Conservation (phyloP, 2,329 filamentous ascomycete genomes). For the Aspergillus sp. region DNA sequence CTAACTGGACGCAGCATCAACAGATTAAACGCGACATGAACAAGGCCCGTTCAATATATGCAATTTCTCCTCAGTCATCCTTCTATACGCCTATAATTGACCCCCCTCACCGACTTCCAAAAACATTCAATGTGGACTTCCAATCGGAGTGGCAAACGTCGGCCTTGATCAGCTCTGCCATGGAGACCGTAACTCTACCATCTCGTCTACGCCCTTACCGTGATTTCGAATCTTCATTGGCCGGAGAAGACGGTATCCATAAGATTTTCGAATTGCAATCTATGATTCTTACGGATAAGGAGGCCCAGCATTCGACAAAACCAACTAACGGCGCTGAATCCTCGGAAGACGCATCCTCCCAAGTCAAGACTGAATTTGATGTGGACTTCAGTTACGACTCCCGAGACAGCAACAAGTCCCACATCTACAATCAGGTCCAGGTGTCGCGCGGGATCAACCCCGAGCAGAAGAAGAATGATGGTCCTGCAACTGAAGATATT, state of each 20-base stretch:
- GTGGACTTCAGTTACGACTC: constrained; percentile 34
- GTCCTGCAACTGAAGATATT: constrained; percentile 2
- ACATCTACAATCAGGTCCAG: constrained; percentile 32
- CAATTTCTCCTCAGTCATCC: constrained; percentile 64
- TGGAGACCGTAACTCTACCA: constrained; percentile 74
- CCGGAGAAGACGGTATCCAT: constrained; percentile 60
- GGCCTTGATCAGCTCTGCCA: constrained; percentile 64
- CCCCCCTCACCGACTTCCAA: constrained; percentile 51
- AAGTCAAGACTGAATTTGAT: constrained; percentile 27
- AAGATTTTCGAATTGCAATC: constrained; percentile 69
- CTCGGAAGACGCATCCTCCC: constrained; percentile 7
- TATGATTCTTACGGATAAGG: constrained; percentile 43
- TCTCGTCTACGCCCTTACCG: constrained; percentile 48
- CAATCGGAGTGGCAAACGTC: constrained; percentile 72
- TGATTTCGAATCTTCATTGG: constrained; percentile 43
- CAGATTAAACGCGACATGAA: constrained; percentile 63
- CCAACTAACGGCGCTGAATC: constrained; percentile 3
- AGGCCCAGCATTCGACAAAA: background rate
- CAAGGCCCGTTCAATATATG: constrained; percentile 62
- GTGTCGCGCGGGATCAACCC: constrained; percentile 23
- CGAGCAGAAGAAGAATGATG: constrained; percentile 6
- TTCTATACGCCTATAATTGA: constrained; percentile 70
- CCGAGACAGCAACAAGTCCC: constrained; percentile 16
- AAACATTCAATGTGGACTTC: constrained; percentile 54
- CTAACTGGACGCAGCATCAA: constrained; percentile 39